Conservation (phyloP, 495 filamentous ascomycete species). For the Podospora anserina region DNA sequence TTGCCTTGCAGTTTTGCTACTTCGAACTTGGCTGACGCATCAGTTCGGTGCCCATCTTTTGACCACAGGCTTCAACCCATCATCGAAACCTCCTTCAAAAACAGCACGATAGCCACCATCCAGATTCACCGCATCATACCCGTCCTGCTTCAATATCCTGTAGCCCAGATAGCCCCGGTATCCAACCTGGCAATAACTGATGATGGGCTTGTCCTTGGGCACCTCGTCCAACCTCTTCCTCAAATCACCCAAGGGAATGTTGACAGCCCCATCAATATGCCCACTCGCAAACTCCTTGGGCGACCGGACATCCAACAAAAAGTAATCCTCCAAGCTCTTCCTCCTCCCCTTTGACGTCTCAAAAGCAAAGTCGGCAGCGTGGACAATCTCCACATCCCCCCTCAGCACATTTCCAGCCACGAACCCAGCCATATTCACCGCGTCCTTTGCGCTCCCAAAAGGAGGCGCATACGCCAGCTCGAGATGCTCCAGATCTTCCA, state of each 20-base stretch:
- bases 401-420: conserved; percentile 30
- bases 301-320: conserved; percentile 31
- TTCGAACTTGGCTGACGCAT: too few relatives aligned
- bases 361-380: conserved; percentile 26
- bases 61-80: background rate
- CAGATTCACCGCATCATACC: conserved; percentile 33
- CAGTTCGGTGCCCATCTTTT: background rate
- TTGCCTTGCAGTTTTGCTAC: too few relatives aligned
- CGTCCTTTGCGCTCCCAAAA: conserved; percentile 35
- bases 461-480: conserved; percentile 36
- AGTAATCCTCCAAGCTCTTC: conserved; percentile 13
- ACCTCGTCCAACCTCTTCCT: conserved; percentile 20
- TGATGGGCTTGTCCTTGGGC: conserved; percentile 18
- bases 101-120: conserved; percentile 30
- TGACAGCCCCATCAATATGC: conserved; percentile 22
- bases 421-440: conserved; percentile 37
- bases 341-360: background rate
- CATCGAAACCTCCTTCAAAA: conserved; percentile 3
- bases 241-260: conserved; percentile 27
- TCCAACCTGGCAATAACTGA: conserved; percentile 29
- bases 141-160: conserved; percentile 32
- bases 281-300: conserved; percentile 26
- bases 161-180: conserved; percentile 33
- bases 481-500: conserved; percentile 35
- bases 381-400: conserved; percentile 31